Evolutionary conservation across 73 alveolate species (phyloP), one percentile per base, ranked within the genome.

Genomic region (Paramecium tetraurelia): DNA sequence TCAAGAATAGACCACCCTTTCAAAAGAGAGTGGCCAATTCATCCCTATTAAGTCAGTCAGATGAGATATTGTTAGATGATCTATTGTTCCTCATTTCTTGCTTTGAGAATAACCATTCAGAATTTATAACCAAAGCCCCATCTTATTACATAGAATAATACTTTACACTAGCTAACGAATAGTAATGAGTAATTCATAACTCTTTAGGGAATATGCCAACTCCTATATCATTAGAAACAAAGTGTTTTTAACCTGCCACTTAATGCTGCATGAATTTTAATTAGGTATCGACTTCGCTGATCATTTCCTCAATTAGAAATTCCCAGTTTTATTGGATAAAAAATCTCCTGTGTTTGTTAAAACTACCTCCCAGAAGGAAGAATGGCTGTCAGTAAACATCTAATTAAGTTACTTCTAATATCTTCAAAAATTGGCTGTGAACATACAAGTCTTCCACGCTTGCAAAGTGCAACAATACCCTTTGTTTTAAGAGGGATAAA

Each of bases 391-490:
- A 4, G 70, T 76, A 14, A 80, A 80, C 12, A 80, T 80, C 12
- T 80, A 80, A 44, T 80, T 48, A 80, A 22, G 41, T 24, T 80
- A 80, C 31, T 80, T 80, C 18, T n/a, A 80, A 80, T 80, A 80
- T 80, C 22, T 80, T 11, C 35, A 80, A 43, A 80, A 80, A 44
- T n/a, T 80, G 7, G 90, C 90, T 5, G 90, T 80, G 9, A 80
- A 80, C 14, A 80, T 80, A 3, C 14, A 80, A 9, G 90, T 80
- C 10, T 80, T 80, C 29, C 90, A 80, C 21, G 90, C 90, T 2
- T 80, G 90, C 38, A 80, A 80, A 80, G 90, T 80, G 46, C 14
- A 80, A 46, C 58, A 80, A 80, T 80, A 80, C 46, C 90, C 90
- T 38, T 35, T 80, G 38, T 80, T 80, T 80, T 80, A 80, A 44